Evolutionary conservation across 202 grass and related monocot genomes (phyloP).

Genomic region (Saccharum hybrid): DNA sequence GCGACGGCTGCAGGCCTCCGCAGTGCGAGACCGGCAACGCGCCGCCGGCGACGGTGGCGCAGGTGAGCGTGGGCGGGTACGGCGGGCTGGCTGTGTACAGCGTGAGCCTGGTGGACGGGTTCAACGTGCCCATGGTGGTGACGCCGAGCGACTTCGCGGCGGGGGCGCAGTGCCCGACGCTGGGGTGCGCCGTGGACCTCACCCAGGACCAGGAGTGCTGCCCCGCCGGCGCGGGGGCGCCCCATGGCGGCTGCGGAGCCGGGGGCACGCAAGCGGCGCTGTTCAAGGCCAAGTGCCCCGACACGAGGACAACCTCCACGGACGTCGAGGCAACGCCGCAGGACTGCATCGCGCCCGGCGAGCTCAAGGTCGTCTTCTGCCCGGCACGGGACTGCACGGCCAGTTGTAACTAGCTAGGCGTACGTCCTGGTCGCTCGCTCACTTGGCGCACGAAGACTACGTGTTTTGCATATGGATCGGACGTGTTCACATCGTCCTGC

Average conservation of each 20-base stretch:
- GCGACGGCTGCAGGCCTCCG: neutral
- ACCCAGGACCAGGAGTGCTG: neutral
- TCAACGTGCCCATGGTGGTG: constrained; percentile 2
- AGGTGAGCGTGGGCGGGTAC: neutral
- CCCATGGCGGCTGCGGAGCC: constrained; percentile 25
- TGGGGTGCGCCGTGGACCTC: constrained; percentile 1
- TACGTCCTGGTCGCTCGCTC: neutral
- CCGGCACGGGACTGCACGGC: constrained; percentile 1
- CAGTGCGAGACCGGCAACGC: neutral
- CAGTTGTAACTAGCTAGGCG: neutral
- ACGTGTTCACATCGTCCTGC: neutral
- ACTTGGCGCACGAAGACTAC: neutral
- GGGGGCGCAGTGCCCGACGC: neutral
- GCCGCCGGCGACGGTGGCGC: constrained; percentile 6
- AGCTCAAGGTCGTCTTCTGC: constrained; percentile 64
- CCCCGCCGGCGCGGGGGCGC: neutral
- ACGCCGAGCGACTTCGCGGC: neutral
- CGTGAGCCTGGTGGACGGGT: constrained; percentile 5
- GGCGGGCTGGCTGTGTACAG: neutral
- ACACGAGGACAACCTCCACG: constrained; percentile 48
- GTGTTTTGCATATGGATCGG: neutral
- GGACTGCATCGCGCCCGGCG: constrained; percentile 37
- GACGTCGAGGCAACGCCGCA: constrained; percentile 54
- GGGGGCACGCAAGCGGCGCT: neutral
- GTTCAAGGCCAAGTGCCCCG: constrained; percentile 51